phyloP scores from a whole-genome alignment of 2,329 filamentous ascomycete genomes.

The Furcasterigmium sp. region DNA sequence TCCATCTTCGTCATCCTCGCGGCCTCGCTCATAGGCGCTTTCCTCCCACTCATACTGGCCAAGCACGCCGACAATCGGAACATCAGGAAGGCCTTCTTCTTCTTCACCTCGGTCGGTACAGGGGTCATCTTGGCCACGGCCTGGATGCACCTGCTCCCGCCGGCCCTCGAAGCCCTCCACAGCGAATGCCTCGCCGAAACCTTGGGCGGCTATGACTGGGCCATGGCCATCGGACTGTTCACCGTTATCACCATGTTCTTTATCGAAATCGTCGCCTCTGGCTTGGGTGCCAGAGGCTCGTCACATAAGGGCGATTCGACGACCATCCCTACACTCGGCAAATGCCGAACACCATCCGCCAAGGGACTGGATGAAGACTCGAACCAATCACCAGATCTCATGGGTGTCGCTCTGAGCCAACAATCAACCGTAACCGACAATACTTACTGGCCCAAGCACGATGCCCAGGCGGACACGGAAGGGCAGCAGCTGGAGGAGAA shows the following conservation, averaged over 20 bases:
- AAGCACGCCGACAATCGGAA: not conserved
- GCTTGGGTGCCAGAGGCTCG: slow-evolving; percentile 42
- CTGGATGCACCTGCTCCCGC: not conserved
- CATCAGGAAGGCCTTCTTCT: not conserved
- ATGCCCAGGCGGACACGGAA: no score
- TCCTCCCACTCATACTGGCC: not conserved
- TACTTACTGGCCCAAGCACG: no score
- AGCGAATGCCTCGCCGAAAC: not conserved
- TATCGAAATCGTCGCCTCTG: slow-evolving; percentile 31
- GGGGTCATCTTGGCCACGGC: slow-evolving; percentile 1
- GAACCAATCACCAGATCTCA: not conserved
- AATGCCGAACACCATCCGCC: not conserved
- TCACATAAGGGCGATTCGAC: slow-evolving; percentile 20
- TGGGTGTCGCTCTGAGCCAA: not conserved
- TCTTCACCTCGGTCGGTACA: not conserved
- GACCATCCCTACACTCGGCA: not conserved
- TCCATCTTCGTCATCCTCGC: not conserved
- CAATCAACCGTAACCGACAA: not conserved
- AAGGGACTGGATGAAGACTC: not conserved
- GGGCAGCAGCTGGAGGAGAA: slow-evolving; percentile 63
- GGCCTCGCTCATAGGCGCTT: not conserved
- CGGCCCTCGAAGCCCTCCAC: not conserved
- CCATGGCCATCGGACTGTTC: slow-evolving; percentile 1
- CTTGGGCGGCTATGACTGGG: slow-evolving; percentile 1
- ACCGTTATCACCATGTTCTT: not conserved